phyloP scores from a whole-genome alignment of 192 early-diverging fungal species.

The Funneliformis geosporum region DNA sequence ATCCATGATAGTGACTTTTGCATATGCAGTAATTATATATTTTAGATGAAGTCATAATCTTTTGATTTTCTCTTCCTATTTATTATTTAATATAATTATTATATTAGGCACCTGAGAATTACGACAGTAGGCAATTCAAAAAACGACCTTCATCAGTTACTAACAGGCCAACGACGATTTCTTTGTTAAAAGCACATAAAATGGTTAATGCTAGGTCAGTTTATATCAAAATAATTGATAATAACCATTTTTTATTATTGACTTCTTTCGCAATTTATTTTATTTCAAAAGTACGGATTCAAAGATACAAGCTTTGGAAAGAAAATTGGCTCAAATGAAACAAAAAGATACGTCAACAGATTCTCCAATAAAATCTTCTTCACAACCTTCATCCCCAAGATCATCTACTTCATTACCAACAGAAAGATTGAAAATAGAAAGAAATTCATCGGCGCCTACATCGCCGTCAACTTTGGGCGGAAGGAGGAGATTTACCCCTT shows the following conservation, averaged over 20 bases:
- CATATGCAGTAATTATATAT: slow-evolving; percentile 48
- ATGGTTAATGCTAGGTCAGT: slow-evolving; percentile 47
- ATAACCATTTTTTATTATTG: too few species aligned
- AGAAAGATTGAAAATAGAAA: neutral
- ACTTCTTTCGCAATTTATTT: neutral
- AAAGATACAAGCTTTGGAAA: slow-evolving; percentile 68
- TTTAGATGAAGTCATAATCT: neutral
- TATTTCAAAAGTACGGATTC: slow-evolving; percentile 51
- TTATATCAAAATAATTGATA: neutral
- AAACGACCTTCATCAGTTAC: slow-evolving; percentile 36
- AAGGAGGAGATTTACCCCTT: neutral
- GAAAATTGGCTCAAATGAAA: slow-evolving; percentile 58
- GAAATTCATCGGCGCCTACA: neutral
- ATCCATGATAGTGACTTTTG: slow-evolving; percentile 62
- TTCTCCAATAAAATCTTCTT: neutral
- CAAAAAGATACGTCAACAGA: neutral
- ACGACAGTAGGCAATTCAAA: slow-evolving; percentile 42
- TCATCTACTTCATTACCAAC: neutral
- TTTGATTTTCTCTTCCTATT: neutral
- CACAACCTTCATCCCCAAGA: neutral
- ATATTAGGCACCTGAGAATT: slow-evolving; percentile 43
- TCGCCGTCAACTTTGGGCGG: neutral
- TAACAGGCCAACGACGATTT: slow-evolving; percentile 49
- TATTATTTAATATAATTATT: neutral
- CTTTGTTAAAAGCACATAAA: slow-evolving; percentile 48